Conservation (phyloP, 306 rosid species). For the Aeschynomene evenia region DNA sequence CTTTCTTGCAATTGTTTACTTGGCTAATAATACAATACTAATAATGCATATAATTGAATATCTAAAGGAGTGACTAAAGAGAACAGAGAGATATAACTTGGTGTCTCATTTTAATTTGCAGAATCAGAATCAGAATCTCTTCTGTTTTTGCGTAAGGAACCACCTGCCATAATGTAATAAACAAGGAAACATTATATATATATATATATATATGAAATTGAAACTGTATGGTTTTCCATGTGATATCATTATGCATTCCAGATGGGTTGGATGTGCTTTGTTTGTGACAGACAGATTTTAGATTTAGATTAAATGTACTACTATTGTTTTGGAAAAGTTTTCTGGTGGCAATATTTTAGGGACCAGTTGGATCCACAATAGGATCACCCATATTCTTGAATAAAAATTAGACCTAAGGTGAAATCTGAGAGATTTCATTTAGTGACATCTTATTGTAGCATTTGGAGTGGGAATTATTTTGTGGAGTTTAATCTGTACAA, state of each 20-base stretch:
- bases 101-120: constrained; percentile 22
- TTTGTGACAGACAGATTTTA: constrained; percentile 28
- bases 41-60: constrained; percentile 1
- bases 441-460: not conserved
- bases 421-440: constrained; percentile 6
- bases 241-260: constrained; percentile 47
- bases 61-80: constrained; percentile 2
- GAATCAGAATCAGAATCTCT: constrained; percentile 54
- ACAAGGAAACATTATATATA: not conserved
- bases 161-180: constrained; percentile 13
- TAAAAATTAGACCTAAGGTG: constrained; percentile 34
- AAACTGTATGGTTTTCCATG: constrained; percentile 32
- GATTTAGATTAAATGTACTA: constrained; percentile 15
- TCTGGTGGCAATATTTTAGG: constrained; percentile 27
- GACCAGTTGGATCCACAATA: constrained; percentile 29
- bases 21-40: not conserved
- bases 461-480: not conserved
- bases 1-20: constrained; percentile 16
- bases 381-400: constrained; percentile 32
- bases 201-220: constrained; percentile 11
- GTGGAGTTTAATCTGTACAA: too few species aligned
- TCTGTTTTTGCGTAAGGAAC: constrained; percentile 22
- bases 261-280: constrained; percentile 27
- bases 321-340: constrained; percentile 3
- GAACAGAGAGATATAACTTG: not conserved